Percentiles rank a stretch among this genome's conserved stretches.
Evolutionary conservation across 331 rosid species (phyloP).

Genomic region (Pyracantha coccinea): DNA sequence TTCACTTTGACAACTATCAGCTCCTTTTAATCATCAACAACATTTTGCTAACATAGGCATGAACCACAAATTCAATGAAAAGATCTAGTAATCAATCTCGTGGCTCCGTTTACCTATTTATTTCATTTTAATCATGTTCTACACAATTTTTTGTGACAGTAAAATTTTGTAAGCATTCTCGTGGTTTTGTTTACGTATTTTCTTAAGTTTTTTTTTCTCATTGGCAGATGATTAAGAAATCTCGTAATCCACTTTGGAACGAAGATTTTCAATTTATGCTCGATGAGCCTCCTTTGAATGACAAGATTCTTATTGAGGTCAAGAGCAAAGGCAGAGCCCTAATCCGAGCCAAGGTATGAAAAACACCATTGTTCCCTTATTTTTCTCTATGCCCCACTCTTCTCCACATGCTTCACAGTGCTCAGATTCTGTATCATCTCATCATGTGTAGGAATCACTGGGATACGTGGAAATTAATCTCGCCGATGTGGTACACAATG

Average conservation of each 20-base stretch:
- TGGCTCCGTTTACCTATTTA: background rate
- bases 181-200: background rate
- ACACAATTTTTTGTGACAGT: background rate
- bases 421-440: background rate
- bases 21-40: background rate
- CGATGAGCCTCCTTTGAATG: slow-evolving; percentile 80
- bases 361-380: background rate
- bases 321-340: slow-evolving; percentile 47
- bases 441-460: slow-evolving; percentile 49
- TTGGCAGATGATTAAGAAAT: slow-evolving; percentile 49
- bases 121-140: background rate
- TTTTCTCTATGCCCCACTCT: background rate
- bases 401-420: background rate
- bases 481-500: slow-evolving; percentile 62
- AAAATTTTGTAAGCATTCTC: too few species aligned
- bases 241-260: slow-evolving; percentile 77
- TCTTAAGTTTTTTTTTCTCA: background rate
- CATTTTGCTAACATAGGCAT: background rate
- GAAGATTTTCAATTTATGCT: slow-evolving; percentile 85
- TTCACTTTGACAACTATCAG: background rate
- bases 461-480: slow-evolving; percentile 77
- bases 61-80: background rate
- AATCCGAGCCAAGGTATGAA: slow-evolving; percentile 50
- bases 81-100: background rate
- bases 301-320: slow-evolving; percentile 63